These are phyloP conservation scores for Nothopassalora personata DNA, from an alignment of 2,329 filamentous ascomycete species.

Conservation along the genomic window DNA sequence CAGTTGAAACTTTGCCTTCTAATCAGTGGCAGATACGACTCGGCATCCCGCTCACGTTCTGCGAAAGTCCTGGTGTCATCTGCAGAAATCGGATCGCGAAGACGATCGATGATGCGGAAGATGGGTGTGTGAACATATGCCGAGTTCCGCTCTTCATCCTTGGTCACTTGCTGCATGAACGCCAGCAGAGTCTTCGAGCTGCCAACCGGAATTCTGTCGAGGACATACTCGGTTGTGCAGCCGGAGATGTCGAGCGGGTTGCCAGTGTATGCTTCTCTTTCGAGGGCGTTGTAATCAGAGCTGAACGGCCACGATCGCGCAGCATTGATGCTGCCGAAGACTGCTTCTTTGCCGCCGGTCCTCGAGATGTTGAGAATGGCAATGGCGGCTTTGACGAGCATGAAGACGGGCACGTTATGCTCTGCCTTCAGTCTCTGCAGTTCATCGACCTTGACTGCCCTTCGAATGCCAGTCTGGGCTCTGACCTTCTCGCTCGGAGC, in stretches of 20 bases:
- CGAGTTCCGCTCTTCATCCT: constrained; percentile 28
- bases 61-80: constrained; percentile 27
- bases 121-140: constrained; percentile 30
- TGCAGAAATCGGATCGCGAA: constrained; percentile 25
- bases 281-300: constrained; percentile 26
- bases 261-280: constrained; percentile 26
- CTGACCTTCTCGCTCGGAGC: constrained; percentile 21
- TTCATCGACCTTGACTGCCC: constrained; percentile 26
- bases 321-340: constrained; percentile 32
- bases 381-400: constrained; percentile 33
- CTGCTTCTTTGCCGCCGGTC: constrained; percentile 29
- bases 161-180: constrained; percentile 31
- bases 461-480: constrained; percentile 27
- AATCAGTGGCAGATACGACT: constrained; percentile 27
- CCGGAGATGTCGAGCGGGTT: constrained; percentile 33
- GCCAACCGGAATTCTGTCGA: constrained; percentile 28
- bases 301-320: constrained; percentile 32
- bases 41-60: constrained; percentile 28
- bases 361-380: constrained; percentile 28
- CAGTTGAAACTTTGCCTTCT: constrained; percentile 32
- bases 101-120: constrained; percentile 27
- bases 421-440: constrained; percentile 28
- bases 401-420: constrained; percentile 31
- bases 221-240: constrained; percentile 32
- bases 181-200: constrained; percentile 20